Evolutionary conservation across 2,329 filamentous ascomycete species (phyloP), one percentile per base, ranked within the genome.

Genomic region (Blastomyces gilchristii): DNA sequence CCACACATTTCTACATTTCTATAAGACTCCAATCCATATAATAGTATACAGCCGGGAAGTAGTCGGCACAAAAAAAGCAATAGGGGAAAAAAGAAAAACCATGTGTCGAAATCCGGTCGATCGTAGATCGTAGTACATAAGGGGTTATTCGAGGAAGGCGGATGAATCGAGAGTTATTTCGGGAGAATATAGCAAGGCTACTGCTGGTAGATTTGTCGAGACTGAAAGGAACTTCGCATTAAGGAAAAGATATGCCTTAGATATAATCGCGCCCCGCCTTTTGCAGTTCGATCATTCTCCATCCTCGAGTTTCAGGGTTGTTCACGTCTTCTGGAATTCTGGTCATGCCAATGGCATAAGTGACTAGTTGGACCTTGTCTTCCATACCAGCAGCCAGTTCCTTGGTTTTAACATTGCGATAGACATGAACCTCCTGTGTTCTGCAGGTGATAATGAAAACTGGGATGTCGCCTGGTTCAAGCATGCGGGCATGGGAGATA

Each of bases 401-500:
- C 67, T 87, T 87, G 0, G 88, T 88, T 82, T 99, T 97, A 64
- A 88, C 86, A 68, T 97, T 96, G 66, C 89, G 85, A 80, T 97
- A 99, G 18, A 97, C 92, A 73, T 99, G 94, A 12, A 99, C 92
- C 77, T 99, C 94, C 75, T 99, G 94, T 12, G 94, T 97, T 67
- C 94, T 84, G 79, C 91, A 96, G 65, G 92, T 97, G 68, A 99
- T 88, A 73, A 99, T 96, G 74, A 99, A 97, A 34, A 99, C 93
- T 1, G 94, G 94, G 61, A 81, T 79, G 43, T 80, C 79, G 64
- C 79, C 79, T 25, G 79, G 78, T 56, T 81, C 78, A 66, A 80
- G 66, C 68, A 80, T 74, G 64, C 78, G 74, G 39, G 78, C 78
- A 63, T 78, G 75, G 57, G 78, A 71, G 61, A 80, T 91, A 72